Evolutionary conservation across 1,139 yeast species (phyloP).

Genomic region (Pichia sp.): DNA sequence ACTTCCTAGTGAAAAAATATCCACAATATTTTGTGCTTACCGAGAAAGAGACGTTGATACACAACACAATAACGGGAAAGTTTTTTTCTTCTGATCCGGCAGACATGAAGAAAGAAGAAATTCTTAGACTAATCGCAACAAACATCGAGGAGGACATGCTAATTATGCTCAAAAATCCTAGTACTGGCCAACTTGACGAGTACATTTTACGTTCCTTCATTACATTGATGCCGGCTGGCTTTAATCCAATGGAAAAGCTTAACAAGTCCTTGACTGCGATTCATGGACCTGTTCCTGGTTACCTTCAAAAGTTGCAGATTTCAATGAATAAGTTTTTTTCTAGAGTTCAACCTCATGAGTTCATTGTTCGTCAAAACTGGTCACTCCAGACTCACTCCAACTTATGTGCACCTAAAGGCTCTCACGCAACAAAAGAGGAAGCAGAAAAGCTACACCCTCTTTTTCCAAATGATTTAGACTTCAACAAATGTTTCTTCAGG

Average conservation of each 20-base stretch:
- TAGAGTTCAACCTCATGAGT: background rate
- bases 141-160: conserved; percentile 1
- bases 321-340: conserved; percentile 4
- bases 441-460: background rate
- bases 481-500: conserved; percentile 1
- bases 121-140: background rate
- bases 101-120: background rate
- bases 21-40: background rate
- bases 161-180: conserved; percentile 1
- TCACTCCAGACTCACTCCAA: background rate
- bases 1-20: conserved; percentile 40
- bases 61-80: background rate
- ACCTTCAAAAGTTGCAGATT: background rate
- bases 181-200: background rate
- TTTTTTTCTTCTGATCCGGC: background rate
- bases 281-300: background rate
- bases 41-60: background rate
- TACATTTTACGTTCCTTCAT: background rate
- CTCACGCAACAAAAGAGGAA: background rate
- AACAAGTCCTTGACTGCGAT: background rate
- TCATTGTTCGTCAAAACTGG: background rate
- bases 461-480: background rate
- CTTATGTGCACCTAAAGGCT: conserved; percentile 1
- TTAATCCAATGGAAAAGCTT: background rate
- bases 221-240: background rate